A percentile compares a stretch with the other conserved stretches of the same genome.
These are phyloP conservation scores for Citropsis articulata DNA, from an alignment of 345 rosid genomes.

Conservation along the genomic window DNA sequence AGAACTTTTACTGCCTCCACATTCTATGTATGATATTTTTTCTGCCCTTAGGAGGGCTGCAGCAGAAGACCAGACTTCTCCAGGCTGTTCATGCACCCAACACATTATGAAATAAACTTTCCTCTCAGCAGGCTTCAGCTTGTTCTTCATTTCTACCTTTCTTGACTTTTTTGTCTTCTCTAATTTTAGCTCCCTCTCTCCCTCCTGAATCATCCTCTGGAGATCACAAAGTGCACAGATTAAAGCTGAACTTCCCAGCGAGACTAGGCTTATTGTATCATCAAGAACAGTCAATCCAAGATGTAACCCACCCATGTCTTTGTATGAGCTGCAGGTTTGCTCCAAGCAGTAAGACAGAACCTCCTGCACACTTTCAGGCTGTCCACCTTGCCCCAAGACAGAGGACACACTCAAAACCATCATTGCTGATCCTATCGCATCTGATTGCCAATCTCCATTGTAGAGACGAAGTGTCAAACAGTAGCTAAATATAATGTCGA, in stretches of 20 bases:
- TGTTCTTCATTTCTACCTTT: conserved; percentile 49
- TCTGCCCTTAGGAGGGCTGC: conserved; percentile 54
- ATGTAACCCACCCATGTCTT: conserved; percentile 63
- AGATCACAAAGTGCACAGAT: conserved; percentile 72
- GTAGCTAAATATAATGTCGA: conserved; percentile 67
- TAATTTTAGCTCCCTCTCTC: conserved; percentile 42
- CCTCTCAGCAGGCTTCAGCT: conserved; percentile 71
- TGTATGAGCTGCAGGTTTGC: conserved; percentile 74
- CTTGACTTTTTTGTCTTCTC: conserved; percentile 36
- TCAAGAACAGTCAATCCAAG: conserved; percentile 64
- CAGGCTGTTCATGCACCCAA: conserved; percentile 82
- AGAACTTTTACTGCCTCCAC: conserved; percentile 19
- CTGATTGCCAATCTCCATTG: conserved; percentile 86
- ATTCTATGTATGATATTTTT: conserved; percentile 37
- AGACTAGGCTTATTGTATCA: conserved; percentile 51
- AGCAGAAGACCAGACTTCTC: conserved; percentile 57
- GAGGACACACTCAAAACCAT: conserved; percentile 56
- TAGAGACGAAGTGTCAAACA: conserved; percentile 82
- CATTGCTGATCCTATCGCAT: conserved; percentile 61
- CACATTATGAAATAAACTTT: conserved; percentile 81
- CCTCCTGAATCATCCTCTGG: conserved; percentile 60
- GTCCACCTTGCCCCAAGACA: conserved; percentile 61
- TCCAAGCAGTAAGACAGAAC: conserved; percentile 67
- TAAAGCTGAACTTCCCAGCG: conserved; percentile 55
- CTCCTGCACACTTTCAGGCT: conserved; percentile 63